Evolutionary conservation across 2,329 filamentous ascomycete genomes (phyloP), one percentile per base, ranked within the genome.

Genomic region (Pseudogymnoascus destructans): DNA sequence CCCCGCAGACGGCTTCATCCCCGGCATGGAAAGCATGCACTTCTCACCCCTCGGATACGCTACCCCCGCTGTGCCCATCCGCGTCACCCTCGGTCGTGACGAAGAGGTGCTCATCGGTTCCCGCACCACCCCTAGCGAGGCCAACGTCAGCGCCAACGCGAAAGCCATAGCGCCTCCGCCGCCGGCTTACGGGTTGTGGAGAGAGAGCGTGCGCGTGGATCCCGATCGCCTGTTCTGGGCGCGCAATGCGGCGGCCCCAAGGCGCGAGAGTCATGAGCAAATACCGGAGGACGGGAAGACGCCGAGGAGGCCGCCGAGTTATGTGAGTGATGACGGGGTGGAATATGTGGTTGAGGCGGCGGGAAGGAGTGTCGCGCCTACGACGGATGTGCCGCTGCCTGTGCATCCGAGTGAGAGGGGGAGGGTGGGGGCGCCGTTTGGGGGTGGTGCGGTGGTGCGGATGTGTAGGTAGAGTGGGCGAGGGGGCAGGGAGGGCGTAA

Each of bases 181-280:
- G 3, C 90, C 91, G 0, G 89, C 89, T 1, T 95, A 95, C 68
- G 90, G 90, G 0, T 73, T 89, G 0, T 95, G 89, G 87, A 78
- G 89, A 57, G 84, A 85, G 70, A 92, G 86, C 66, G 87, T 93
- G 71, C 79, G 87, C 54, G 85, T 90, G 30, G 86, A 95, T 66
- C 89, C 89, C 1, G 81, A 92, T 66, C 76, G 89, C 11, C 76
- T 95, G 23, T 89, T 87, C 68, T 95, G 89, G 89, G 83, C 86
- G 70, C 80, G 85, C 35, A 86, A 83, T 63, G 74, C 77, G 17
- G 67, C 70, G 3, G 68, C 69, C 32, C 58, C 64, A 32, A 59
- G 63, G 49, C 38, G 61, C 8, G 58, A 65, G 52, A 57, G 62
- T 40, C 23, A 62, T 52, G 36, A 63, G 23, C 61, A 60, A 8